Conservation (phyloP, 2,329 filamentous ascomycete species). For the Niveomyces coronatus region DNA sequence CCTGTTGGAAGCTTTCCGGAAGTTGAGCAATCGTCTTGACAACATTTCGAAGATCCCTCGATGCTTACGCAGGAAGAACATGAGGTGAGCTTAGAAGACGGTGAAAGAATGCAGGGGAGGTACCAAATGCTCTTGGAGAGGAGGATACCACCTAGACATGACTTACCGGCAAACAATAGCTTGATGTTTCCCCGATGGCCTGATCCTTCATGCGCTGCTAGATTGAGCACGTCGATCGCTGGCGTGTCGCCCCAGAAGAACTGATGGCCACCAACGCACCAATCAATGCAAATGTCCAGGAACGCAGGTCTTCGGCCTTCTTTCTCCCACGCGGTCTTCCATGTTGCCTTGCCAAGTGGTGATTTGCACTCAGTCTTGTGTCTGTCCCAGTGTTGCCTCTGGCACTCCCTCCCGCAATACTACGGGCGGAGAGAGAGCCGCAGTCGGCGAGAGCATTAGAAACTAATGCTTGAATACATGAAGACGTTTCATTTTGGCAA, state of each 20-base stretch:
- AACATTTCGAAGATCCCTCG: slow-evolving; percentile 33
- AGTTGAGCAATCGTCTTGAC: slow-evolving; percentile 28
- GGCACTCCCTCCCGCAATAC: slow-evolving; percentile 1
- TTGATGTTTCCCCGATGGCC: background rate
- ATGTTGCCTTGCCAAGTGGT: background rate
- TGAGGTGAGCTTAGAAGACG: background rate
- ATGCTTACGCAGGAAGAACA: slow-evolving; percentile 21
- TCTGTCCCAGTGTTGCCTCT: background rate
- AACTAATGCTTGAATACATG: no score
- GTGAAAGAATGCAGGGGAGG: background rate
- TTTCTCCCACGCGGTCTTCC: background rate
- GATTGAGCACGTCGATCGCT: slow-evolving; percentile 4
- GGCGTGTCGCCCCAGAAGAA: background rate
- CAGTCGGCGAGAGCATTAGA: no score
- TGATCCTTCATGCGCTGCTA: slow-evolving; percentile 6
- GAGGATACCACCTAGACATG: no score
- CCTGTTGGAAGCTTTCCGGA: slow-evolving; percentile 17
- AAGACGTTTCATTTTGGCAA: no score
- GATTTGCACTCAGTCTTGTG: slow-evolving; percentile 1
- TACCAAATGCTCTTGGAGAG: no score
- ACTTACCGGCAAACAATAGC: slow-evolving; percentile 10
- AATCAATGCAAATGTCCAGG: background rate
- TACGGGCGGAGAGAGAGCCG: no score
- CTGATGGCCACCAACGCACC: background rate
- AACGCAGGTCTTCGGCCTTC: background rate